Conservation (phyloP, 176 grass and related monocot genomes). For the Paspalum vaginatum region DNA sequence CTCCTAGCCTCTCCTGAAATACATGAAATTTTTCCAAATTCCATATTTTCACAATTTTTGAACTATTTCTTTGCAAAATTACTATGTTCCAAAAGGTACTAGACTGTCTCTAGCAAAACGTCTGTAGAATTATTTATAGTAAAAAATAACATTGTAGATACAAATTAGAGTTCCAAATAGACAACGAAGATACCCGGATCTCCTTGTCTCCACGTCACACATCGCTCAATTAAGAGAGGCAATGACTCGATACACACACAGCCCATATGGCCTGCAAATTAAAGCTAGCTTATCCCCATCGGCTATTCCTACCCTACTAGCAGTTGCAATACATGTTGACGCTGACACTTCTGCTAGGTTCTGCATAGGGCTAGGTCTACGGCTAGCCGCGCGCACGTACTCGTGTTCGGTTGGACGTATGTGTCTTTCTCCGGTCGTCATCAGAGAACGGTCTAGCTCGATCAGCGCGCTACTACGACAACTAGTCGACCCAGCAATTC, state of each 20-base stretch:
- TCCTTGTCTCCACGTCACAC: background rate
- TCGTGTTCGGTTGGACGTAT: background rate
- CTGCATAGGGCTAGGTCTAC: conserved; percentile 1
- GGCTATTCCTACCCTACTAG: background rate
- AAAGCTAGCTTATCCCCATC: background rate
- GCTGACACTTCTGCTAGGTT: background rate
- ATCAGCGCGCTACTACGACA: background rate
- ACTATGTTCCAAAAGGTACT: no score
- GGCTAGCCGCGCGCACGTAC: background rate
- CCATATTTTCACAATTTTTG: no score
- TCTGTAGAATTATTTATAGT: no score
- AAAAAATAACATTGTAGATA: no score
- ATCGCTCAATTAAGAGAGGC: conserved; percentile 7
- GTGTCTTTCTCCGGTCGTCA: background rate
- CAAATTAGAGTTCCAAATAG: no score
- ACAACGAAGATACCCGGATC: no score
- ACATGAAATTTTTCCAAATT: no score
- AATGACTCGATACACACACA: background rate
- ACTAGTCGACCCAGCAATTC: background rate
- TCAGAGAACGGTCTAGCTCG: background rate
- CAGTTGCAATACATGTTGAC: conserved; percentile 1
- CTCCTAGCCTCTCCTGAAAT: background rate
- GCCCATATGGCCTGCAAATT: no score
- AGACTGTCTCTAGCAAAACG: no score
- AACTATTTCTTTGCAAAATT: no score